Evolutionary conservation across 2,329 filamentous ascomycete genomes (phyloP).

Genomic region (Arthroderma uncinatum): DNA sequence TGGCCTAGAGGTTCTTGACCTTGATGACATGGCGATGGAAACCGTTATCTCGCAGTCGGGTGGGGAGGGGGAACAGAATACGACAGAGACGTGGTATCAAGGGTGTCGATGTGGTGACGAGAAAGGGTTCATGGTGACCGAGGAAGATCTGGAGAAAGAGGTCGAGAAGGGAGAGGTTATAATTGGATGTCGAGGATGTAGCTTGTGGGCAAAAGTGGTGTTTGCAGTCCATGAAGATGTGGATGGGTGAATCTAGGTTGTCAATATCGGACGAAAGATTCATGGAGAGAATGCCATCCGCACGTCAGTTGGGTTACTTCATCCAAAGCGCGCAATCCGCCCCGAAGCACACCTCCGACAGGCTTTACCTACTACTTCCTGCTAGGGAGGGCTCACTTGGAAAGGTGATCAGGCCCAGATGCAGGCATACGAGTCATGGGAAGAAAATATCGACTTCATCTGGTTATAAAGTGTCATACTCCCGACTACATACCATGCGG

Average conservation of each 20-base stretch:
- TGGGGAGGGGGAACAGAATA: slow-evolving; percentile 37
- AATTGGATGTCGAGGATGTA: slow-evolving; percentile 51
- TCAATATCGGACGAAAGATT: neutral
- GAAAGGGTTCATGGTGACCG: slow-evolving; percentile 44
- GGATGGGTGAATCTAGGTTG: neutral
- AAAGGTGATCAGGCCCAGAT: too few relatives aligned
- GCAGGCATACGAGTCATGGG: too few relatives aligned
- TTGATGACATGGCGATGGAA: slow-evolving; percentile 43
- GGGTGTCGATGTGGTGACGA: slow-evolving; percentile 49
- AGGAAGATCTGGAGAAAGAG: slow-evolving; percentile 43
- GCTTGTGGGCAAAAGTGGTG: slow-evolving; percentile 50
- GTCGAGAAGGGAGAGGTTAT: slow-evolving; percentile 45
- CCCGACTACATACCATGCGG: too few relatives aligned
- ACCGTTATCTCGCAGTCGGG: slow-evolving; percentile 25
- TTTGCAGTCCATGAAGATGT: slow-evolving; percentile 42
- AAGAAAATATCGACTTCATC: too few relatives aligned
- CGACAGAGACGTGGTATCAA: slow-evolving; percentile 39
- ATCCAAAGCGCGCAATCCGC: too few relatives aligned
- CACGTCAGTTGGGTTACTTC: too few relatives aligned
- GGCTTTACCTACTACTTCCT: too few relatives aligned
- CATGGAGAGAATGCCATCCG: too few relatives aligned
- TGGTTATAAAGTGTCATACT: too few relatives aligned
- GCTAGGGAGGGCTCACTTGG: too few relatives aligned
- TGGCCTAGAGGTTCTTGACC: slow-evolving; percentile 47
- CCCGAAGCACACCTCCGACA: too few relatives aligned